Base-by-base conservation (phyloP, 768 basidiomycete species). In the Strobilomyces dryophilus region DNA sequence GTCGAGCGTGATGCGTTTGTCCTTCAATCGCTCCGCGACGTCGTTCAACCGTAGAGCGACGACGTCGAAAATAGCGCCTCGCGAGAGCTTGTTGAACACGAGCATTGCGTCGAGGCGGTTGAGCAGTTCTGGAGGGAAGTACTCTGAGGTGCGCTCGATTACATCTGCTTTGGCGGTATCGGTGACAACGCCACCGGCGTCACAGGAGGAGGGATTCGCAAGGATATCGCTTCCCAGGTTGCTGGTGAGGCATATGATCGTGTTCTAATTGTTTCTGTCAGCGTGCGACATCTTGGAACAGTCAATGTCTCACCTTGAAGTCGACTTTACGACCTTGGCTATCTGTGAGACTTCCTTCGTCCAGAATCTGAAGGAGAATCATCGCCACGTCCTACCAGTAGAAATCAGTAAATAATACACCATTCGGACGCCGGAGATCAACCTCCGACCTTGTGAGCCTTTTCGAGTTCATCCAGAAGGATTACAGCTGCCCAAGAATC, bases 311-410 rank as follows among this genome's bases (percentile, higher is more conserved):
- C 34, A 83, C 86, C 76, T 87, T 92, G 75, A 95, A 95, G 67
- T 93, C 92, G 3, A 95, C 87, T 65, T 92, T 90, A 50, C 91
- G 82, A 10, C 93, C 93, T 66, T 94, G 92, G 56, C 89, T 92
- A 65, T 97, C 93, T 0, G 93, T 95, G 55, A 95, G 77, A 45
- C 74, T 82, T 8, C 93, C 93, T 67, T 97, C 93, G 58, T 97
- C 92, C 12, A 97, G 78, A 43, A 97, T 88, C 66, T 95, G 93
- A 3, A 95, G 76, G 18, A 95, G 74, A 55, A 95, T 90, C 83
- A 94, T 89, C 1, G 89, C 79, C 24, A 97, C 91, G 62, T 94
- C 92, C 81, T 82, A 43, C 26, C 47, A 15, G 46, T 52, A n/a
- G 24, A 26, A 32, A 34, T 45, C 18, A 26, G 27, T 26, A 26